phyloP scores from a whole-genome alignment of 306 rosid species.

The Cicer chorassanicum region DNA sequence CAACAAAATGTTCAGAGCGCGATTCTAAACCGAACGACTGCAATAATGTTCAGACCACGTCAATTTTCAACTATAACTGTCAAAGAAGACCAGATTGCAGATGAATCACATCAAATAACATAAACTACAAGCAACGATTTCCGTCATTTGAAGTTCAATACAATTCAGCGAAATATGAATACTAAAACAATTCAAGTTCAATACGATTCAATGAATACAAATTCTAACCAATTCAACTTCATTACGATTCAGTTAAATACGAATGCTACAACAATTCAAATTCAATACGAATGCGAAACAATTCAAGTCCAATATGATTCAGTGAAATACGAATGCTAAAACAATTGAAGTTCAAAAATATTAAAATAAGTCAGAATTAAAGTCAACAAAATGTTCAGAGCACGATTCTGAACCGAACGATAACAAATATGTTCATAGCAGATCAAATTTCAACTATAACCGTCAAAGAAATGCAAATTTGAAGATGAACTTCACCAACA shows the following conservation, averaged over 20 bases:
- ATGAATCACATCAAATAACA: neutral
- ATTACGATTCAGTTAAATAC: slow-evolving; percentile 30
- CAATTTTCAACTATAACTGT: neutral
- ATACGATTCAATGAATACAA: too few species aligned
- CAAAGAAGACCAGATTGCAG: neutral
- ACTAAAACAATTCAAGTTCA: slow-evolving; percentile 34
- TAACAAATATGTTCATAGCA: neutral
- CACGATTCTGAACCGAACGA: neutral
- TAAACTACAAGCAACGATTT: neutral
- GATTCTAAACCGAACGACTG: neutral
- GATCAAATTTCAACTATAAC: neutral
- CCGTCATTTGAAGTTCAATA: slow-evolving; percentile 17
- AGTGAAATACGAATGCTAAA: slow-evolving; percentile 40
- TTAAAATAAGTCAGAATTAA: neutral
- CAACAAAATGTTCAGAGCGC: slow-evolving; percentile 1
- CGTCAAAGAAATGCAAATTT: neutral
- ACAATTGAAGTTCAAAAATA: slow-evolving; percentile 17
- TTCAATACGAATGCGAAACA: slow-evolving; percentile 43
- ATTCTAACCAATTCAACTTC: neutral
- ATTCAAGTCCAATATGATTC: slow-evolving; percentile 7
- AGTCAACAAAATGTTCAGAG: neutral
- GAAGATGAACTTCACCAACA: neutral
- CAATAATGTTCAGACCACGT: neutral
- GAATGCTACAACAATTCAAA: slow-evolving; percentile 39
- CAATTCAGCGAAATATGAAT: slow-evolving; percentile 41